Conservation (phyloP, 805 yeast genomes). For the Yarrowia bubula region DNA sequence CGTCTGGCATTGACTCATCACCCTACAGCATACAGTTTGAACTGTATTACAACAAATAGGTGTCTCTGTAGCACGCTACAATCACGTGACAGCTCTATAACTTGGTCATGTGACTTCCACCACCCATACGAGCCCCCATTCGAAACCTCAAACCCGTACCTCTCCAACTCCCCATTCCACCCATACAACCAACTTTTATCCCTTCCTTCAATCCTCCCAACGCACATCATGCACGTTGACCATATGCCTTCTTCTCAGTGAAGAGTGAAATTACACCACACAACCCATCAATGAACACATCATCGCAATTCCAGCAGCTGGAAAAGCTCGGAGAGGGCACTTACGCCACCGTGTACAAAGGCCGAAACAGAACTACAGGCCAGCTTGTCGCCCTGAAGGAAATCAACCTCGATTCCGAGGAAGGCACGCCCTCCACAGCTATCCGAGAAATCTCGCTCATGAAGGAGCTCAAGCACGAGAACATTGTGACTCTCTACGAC, state of each 20-base stretch:
- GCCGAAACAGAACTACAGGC: conserved; percentile 78
- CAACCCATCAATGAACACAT: conserved; percentile 29
- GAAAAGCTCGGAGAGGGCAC: conserved; percentile 94
- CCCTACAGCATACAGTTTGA: not conserved
- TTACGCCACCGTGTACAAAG: conserved; percentile 98
- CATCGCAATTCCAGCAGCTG: conserved; percentile 45
- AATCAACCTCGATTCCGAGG: conserved; percentile 91
- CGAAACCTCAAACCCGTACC: no score
- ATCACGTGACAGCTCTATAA: no score
- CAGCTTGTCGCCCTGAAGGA: conserved; percentile 93
- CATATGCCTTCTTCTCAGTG: not conserved
- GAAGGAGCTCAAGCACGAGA: conserved; percentile 90
- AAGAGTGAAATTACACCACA: not conserved
- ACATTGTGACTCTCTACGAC: conserved; percentile 86
- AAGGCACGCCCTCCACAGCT: conserved; percentile 98
- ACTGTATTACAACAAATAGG: not conserved
- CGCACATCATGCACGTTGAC: not conserved
- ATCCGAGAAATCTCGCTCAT: conserved; percentile 92
- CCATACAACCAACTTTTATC: no score
- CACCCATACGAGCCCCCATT: no score
- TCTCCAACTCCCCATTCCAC: no score
- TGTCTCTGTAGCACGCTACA: not conserved
- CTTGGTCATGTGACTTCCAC: no score
- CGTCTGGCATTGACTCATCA: not conserved
- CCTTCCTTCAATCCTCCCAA: not conserved